Evolutionary conservation across 192 early-diverging fungal genomes (phyloP).

Genomic region (Backusella australiensis): DNA sequence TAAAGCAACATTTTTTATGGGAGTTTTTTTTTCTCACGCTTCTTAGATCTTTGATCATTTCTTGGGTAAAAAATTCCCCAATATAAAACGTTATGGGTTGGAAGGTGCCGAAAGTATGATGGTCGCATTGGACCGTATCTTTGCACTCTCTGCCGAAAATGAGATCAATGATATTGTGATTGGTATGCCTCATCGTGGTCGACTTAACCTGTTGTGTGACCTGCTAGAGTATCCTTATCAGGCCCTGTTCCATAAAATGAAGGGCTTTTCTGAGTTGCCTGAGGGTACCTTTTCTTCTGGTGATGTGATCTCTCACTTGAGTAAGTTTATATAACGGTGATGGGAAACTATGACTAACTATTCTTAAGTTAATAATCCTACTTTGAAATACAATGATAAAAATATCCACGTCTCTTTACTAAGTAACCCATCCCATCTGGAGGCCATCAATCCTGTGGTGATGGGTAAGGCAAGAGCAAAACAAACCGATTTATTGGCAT

Average conservation of each 20-base stretch:
- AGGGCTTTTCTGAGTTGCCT: conserved; percentile 91
- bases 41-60: conserved; percentile 90
- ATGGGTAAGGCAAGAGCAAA: conserved; percentile 94
- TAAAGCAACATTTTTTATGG: not conserved
- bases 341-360: no score
- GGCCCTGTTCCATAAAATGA: conserved; percentile 91
- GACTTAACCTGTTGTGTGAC: conserved; percentile 91
- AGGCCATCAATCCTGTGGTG: conserved; percentile 94
- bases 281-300: conserved; percentile 73
- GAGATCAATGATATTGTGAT: conserved; percentile 80
- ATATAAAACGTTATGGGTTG: conserved; percentile 94
- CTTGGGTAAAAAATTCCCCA: conserved; percentile 95
- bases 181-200: conserved; percentile 96
- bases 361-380: conserved; percentile 66
- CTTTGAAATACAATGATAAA: conserved; percentile 64
- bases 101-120: conserved; percentile 98
- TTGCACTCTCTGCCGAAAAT: conserved; percentile 61
- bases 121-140: conserved; percentile 85
- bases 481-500: conserved; percentile 76
- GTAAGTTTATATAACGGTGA: conserved; percentile 17
- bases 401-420: conserved; percentile 83
- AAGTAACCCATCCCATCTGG: conserved; percentile 98
- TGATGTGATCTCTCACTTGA: conserved; percentile 89
- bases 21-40: not conserved
- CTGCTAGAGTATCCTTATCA: conserved; percentile 77